Evolutionary conservation across 208 protist genomes (phyloP), one percentile per base, ranked within the genome.

Genomic region (Crithidia brevicula): DNA sequence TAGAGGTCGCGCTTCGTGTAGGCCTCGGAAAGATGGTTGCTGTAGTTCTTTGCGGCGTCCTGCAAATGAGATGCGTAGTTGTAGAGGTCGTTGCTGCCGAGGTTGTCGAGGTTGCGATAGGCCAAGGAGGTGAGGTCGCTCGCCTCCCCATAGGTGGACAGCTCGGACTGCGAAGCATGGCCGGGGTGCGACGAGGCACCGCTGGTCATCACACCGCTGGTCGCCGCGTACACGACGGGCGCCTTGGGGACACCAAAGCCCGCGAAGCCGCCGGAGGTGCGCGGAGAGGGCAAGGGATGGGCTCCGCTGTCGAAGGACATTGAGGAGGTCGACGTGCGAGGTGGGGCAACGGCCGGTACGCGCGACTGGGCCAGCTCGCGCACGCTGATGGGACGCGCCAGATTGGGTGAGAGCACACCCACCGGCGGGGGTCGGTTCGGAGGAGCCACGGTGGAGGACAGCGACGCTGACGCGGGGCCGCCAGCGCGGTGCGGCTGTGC

Each of bases 1-100:
- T 91, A 91, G 36, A 81, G 61, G 47, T 93, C 82, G 7, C 88
- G 72, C 47, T 76, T 62, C 13, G 77, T 62, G 61, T 89, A 85
- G 10, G 85, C 88, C 42, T 72, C 60, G 23, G 60, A 40, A 11
- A 93, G 60, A 50, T 83, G 53, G 38, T 49, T 51, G 28, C 77
- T 62, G 13, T 69, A 56, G 28, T 73, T 45, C 49, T 63, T 66
- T 23, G 78, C 69, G 31, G 87, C 81, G 11, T 76, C 73, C 50
- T 88, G 81, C 45, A 91, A 62, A 28, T 74, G 72, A 1, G 76
- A 81, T 16, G 78, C 76, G 45, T 83, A 83, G 40, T 80, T 76
- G 67, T 84, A 82, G 8, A 83, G 69, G 23, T 93, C 88, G 36
- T 79, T 68, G 10, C 31, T 20, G 64, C 62, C 73, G 62, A 90